Base-by-base conservation (phyloP, 495 filamentous ascomycete genomes). In the Hypoxylon rickii region DNA sequence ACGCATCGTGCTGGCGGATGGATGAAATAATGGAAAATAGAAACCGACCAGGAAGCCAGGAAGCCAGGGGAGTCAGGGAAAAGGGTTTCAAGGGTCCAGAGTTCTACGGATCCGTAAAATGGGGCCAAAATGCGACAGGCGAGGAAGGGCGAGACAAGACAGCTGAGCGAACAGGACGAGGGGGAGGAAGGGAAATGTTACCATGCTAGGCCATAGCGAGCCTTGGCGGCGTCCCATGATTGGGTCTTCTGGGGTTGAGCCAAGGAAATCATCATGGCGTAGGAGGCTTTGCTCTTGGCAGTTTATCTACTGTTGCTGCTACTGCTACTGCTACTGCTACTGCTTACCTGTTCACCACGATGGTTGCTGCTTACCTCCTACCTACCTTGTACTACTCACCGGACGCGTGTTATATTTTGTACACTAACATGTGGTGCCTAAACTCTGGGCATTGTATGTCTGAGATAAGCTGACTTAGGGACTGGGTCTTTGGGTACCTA, bases 141-240 rank as follows among this genome's bases (percentile, higher is more conserved):
- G 10, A 29, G 24, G 10, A 29, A 29, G 4, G 10, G 10, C 24
- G 4, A 29, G 4, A 29, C 4, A 4, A 29, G 10, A 4, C 24
- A 29, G 45, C 40, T 51, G 41, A 46, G 20, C 42, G 40, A 29
- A 56, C 38, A 56, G 15, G n/a, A n/a, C n/a, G n/a, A n/a, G n/a
- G n/a, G n/a, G n/a, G n/a, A n/a, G n/a, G n/a, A n/a, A n/a, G n/a
- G 18, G 16, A 18, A 4, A 38, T 18, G 34, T 13, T 38, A 15
- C 8, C 8, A 5, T n/a, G 3, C 3, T 38, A 61, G 53, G 49
- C 41, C 48, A 48, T 38, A 49, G 52, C 36, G 38, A 57, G 13
- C 19, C 59, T 63, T 63, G 59, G 59, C 59, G 50, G 47, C 41
- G n/a, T 49, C 50, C 43, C 48, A 47, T 48, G 15, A 63, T 63